Base-by-base conservation (phyloP, 2,329 filamentous ascomycete species). In the Apiospora koreana region DNA sequence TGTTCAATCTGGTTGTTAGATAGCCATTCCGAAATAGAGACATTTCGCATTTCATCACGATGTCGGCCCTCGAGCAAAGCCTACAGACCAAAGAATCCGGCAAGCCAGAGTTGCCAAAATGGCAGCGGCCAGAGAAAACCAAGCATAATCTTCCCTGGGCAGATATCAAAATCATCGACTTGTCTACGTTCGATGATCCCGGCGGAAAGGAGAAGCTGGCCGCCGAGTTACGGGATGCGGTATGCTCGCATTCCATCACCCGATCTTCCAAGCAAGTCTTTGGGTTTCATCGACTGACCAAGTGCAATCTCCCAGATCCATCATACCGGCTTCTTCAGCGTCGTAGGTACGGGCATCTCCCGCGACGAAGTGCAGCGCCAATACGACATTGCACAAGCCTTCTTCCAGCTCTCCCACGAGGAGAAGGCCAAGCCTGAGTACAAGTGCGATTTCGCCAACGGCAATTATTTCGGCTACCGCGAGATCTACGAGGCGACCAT, bases 101-200 rank as follows among this genome's bases (percentile, higher is more conserved):
- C 28, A 38, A 62, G 31, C 54, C 54, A 21, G 54, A 62, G 18
- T 54, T 77, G 62, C 75, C 75, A 2, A 74, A 69, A 68, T 78
- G 78, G 78, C 70, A 78, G 45, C 73, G 77, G 4, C 79, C 78
- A 2, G 68, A 72, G 21, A 77, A 78, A 67, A 80, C 79, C 0
- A 75, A 64, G 3, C 38, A 75, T 8, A 71, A 76, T 10, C 67
- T 79, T 4, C 75, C 72, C 2, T 89, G 86, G 86, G 83, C 87
- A 1, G 86, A 89, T 68, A 82, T 89, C 6, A 81, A 87, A 12
- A 87, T 85, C 2, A 82, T 89, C 16, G 86, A 88, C 69, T 79
- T 88, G 1, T 80, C 81, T 42, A 81, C 81, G 31, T 88, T 85
- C 71, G 82, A 85, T 38, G 76, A 81, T 23, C 84, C 85, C 0